Evolutionary conservation across 2,329 filamentous ascomycete species (phyloP), one percentile per base, ranked within the genome.

Genomic region (Pseudogymnoascus sp.): DNA sequence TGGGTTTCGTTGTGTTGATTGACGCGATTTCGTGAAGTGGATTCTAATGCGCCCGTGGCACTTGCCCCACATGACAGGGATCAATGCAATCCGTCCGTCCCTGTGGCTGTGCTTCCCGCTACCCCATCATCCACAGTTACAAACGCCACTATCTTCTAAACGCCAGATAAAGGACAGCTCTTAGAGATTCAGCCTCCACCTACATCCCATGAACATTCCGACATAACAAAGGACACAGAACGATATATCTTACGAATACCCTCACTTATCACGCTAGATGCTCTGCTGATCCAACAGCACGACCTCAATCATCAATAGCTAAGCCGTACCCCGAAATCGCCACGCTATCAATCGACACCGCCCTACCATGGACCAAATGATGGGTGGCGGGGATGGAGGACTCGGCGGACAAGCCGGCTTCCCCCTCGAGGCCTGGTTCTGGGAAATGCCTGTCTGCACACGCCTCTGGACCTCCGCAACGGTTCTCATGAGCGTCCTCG

Each of bases 381-480:
- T 73, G 68, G 71, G 71, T 37, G 70, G 63, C 62, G 70, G 68
- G 35, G 70, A 71, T 60, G 70, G 69, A 14, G 71, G 70, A 31
- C 67, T 72, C 43, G 76, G 77, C 64, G 83, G 83, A 63, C 83
- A 81, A 68, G 84, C 81, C 64, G 80, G 82, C 61, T 79, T 96
- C 71, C 94, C 93, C 43, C 82, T 99, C 6, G 94, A 97, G 76
- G 89, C 93, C 69, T 99, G 94, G 94, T 97, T 97, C 76, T 97
- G 91, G 83, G 94, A 99, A 75, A 97, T 97, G 89, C 94, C 94
- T 3, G 86, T 94, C 26, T 96, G 92, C 76, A 99, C 94, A 38
- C 82, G 94, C 65, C 95, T 90, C 88, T 99, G 94, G 94, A 97
- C 94, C 21, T 92, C 91, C 23, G 92, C 92, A 4, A 96, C 92